phyloP scores from a whole-genome alignment of 2,329 filamentous ascomycete species.

The Colletotrichum melonis region DNA sequence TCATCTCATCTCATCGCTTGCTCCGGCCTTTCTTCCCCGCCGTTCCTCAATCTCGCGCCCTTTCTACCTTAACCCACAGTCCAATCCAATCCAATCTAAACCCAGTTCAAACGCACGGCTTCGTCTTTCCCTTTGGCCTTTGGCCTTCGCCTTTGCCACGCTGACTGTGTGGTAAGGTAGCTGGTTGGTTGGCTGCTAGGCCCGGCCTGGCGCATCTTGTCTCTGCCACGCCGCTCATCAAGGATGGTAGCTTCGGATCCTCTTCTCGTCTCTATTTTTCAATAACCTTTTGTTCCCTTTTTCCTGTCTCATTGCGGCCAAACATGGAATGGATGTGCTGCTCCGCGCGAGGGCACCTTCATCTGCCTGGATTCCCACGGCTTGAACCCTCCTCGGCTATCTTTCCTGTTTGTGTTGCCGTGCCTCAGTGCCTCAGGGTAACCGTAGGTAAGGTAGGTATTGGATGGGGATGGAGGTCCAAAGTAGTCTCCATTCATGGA shows the following conservation, averaged over 20 bases:
- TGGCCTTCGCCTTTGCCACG: conserved; percentile 8
- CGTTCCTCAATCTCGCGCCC: conserved; percentile 8
- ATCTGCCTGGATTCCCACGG: conserved; percentile 26
- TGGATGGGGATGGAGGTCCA: not conserved
- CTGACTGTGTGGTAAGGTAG: not conserved
- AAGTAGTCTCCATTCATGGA: conserved; percentile 18
- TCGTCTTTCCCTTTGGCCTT: not conserved
- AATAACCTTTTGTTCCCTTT: conserved; percentile 9
- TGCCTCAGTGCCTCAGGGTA: conserved; percentile 4
- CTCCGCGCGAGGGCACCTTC: conserved; percentile 5
- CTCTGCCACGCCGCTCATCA: conserved; percentile 5
- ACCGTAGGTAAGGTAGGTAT: not conserved
- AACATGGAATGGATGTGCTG: conserved; percentile 21
- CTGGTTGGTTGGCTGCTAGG: conserved; percentile 1
- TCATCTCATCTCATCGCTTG: conserved; percentile 22
- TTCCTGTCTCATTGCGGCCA: conserved; percentile 18
- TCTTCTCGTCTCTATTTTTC: not conserved
- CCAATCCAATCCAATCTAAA: conserved; percentile 9
- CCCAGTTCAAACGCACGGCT: conserved; percentile 5
- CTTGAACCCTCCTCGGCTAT: conserved; percentile 1
- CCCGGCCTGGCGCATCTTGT: conserved; percentile 9
- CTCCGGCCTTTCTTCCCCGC: not conserved
- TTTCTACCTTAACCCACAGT: not conserved
- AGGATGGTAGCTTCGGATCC: conserved; percentile 17
- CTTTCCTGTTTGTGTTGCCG: not conserved